phyloP scores from a whole-genome alignment of 2,329 filamentous ascomycete species.

The Rutstroemia sp. region DNA sequence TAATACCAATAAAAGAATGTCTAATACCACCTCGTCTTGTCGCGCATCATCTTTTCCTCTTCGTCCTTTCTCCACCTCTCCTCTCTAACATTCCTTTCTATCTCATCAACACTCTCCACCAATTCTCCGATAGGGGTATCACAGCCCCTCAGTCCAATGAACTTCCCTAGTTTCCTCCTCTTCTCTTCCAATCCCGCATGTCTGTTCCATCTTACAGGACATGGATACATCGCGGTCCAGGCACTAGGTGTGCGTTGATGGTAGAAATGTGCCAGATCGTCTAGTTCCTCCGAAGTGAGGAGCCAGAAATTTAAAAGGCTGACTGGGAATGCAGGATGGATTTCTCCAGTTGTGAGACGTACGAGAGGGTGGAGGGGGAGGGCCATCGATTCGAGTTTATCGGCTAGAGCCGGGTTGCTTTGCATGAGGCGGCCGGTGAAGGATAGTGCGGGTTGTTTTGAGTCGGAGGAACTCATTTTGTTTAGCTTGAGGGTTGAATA shows the following conservation, averaged over 20 bases:
- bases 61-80: slow-evolving; percentile 30
- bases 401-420: slow-evolving; percentile 44
- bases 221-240: slow-evolving; percentile 57
- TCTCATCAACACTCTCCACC: slow-evolving; percentile 23
- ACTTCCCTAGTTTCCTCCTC: slow-evolving; percentile 62
- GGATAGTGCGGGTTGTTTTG: not conserved
- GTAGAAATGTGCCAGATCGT: slow-evolving; percentile 64
- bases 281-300: slow-evolving; percentile 62
- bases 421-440: not conserved
- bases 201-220: slow-evolving; percentile 55
- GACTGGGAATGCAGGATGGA: slow-evolving; percentile 57
- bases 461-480: not conserved
- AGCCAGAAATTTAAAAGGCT: slow-evolving; percentile 68
- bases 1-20: not conserved
- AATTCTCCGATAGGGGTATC: slow-evolving; percentile 38
- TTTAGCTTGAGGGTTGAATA: not conserved
- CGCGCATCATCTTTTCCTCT: slow-evolving; percentile 18
- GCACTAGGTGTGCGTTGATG: slow-evolving; percentile 55
- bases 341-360: slow-evolving; percentile 50
- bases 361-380: slow-evolving; percentile 61
- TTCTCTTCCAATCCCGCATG: slow-evolving; percentile 52
- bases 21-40: slow-evolving; percentile 23
- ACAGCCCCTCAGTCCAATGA: slow-evolving; percentile 63
- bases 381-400: slow-evolving; percentile 59
- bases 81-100: slow-evolving; percentile 35